These are phyloP conservation scores for Pyrenochaeta sp. DNA, from an alignment of 2,329 filamentous ascomycete genomes.

Conservation along the genomic window DNA sequence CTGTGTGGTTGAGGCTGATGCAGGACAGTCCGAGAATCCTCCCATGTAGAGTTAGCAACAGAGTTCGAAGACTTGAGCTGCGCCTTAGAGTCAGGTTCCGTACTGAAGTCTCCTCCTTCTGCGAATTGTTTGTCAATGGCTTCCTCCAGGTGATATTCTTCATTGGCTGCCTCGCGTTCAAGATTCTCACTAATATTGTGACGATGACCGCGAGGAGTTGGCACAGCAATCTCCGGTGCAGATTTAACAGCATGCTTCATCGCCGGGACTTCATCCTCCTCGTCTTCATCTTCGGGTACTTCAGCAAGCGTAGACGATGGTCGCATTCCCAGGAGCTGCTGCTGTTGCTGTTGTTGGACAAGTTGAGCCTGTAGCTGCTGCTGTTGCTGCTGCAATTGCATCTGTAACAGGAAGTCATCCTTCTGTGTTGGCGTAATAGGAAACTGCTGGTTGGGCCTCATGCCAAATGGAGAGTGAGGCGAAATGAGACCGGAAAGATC, in stretches of 20 bases:
- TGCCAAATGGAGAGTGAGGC: conserved; percentile 69
- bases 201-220: conserved; percentile 67
- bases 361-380: conserved; percentile 64
- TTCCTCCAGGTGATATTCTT: conserved; percentile 84
- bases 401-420: conserved; percentile 53
- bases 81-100: conserved; percentile 53
- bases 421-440: conserved; percentile 51
- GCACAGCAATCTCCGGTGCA: conserved; percentile 65
- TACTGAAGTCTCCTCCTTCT: conserved; percentile 74
- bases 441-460: conserved; percentile 52
- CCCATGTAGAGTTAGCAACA: conserved; percentile 43
- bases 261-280: conserved; percentile 54
- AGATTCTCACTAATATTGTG: conserved; percentile 81
- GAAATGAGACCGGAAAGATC: conserved; percentile 48
- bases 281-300: conserved; percentile 77
- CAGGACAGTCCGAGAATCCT: conserved; percentile 56
- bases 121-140: conserved; percentile 81
- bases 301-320: conserved; percentile 68
- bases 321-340: conserved; percentile 56
- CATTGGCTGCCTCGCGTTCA: conserved; percentile 84
- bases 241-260: conserved; percentile 51
- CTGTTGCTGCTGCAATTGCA: conserved; percentile 61
- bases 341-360: conserved; percentile 54
- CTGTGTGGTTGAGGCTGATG: conserved; percentile 80
- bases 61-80: conserved; percentile 37